Percentiles rank a stretch among this genome's conserved stretches.
Conservation (phyloP, 108 stramenopile genomes). For the Cyclotella choctawhatcheeana region DNA sequence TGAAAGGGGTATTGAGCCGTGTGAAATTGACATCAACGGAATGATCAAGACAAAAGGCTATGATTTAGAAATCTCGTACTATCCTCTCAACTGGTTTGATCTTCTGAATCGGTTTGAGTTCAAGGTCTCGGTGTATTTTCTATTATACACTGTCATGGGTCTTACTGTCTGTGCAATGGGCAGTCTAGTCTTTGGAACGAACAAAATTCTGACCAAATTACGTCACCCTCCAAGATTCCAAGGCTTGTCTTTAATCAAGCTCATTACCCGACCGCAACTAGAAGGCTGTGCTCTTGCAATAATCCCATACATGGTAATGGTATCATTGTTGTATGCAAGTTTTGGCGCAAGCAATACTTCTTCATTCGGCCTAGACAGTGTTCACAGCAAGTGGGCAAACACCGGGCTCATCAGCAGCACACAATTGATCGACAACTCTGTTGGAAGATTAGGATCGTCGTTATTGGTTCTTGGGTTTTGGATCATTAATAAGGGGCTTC, state of each 20-base stretch:
- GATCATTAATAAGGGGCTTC: conserved; percentile 39
- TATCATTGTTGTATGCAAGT: conserved; percentile 51
- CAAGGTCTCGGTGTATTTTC: conserved; percentile 62
- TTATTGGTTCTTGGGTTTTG: conserved; percentile 68
- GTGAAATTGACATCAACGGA: conserved; percentile 68
- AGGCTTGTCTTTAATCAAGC: conserved; percentile 57
- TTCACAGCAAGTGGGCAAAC: conserved; percentile 64
- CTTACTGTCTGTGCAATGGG: conserved; percentile 55
- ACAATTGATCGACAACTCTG: conserved; percentile 56
- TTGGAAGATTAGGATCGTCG: conserved; percentile 70
- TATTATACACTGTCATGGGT: conserved; percentile 76
- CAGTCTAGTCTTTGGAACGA: conserved; percentile 67
- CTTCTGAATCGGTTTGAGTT: conserved; percentile 86
- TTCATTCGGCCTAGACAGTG: conserved; percentile 52
- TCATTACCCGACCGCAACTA: conserved; percentile 65
- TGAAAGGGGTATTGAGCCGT: conserved; percentile 54
- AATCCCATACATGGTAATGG: conserved; percentile 58
- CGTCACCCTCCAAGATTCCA: conserved; percentile 82
- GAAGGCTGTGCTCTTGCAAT: conserved; percentile 65
- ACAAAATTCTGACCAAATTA: conserved; percentile 79
- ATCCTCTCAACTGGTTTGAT: conserved; percentile 75
- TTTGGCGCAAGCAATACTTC: conserved; percentile 47
- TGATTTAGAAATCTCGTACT: conserved; percentile 68
- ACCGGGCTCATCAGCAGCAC: conserved; percentile 52
- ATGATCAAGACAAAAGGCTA: conserved; percentile 64